Evolutionary conservation across 345 rosid genomes (phyloP), one percentile per base, ranked within the genome.

Genomic region (Pugionium dolabratum): DNA sequence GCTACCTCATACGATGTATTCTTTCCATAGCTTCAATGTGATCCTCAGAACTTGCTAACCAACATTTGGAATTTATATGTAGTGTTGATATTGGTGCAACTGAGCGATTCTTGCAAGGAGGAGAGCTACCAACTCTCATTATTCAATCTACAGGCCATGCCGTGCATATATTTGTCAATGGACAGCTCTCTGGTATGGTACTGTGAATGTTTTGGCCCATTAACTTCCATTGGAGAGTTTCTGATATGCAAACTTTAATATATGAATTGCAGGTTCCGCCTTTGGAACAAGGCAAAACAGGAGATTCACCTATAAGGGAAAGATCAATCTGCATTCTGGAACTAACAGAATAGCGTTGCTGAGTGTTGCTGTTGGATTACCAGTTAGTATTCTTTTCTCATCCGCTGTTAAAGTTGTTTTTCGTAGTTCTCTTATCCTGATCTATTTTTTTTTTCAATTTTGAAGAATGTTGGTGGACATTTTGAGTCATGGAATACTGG

Each of bases 401-500:
- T 71, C 11, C 0, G 28, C 11, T 57, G 28, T 1, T 31, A 18
- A 25, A 9, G 28, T 28, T 35, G 35, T 58, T 75, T 75, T 11
- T 2, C 18, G 2, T 32, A 32, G 25, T 46, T 54, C 7, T 54
- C 35, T 26, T 40, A 0, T 52, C 37, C 56, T 73, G 36, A 65
- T 42, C 4, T 3, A 0, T 54, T 34, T 2, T 40, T 35, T 31
- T 37, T 42, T 48, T 31, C 9, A n/a, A 46, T 30, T 50, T 30
- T 70, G 72, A 67, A 95, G 99, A 95, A 89, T 76, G 83, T 95
- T 1, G 99, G 99, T 18, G 97, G 97, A 50, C 99, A 91, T 66
- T 95, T 75, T 7, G 99, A 95, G 88, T 73, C 91, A 43, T 91
- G 97, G 97, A 85, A 80, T 65, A 91, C 96, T 0, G 99, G 98